A percentile compares a stretch with the other conserved stretches of the same genome.
These are phyloP conservation scores for Passalora sequoiae DNA, from an alignment of 2,329 filamentous ascomycete genomes.

Conservation along the genomic window DNA sequence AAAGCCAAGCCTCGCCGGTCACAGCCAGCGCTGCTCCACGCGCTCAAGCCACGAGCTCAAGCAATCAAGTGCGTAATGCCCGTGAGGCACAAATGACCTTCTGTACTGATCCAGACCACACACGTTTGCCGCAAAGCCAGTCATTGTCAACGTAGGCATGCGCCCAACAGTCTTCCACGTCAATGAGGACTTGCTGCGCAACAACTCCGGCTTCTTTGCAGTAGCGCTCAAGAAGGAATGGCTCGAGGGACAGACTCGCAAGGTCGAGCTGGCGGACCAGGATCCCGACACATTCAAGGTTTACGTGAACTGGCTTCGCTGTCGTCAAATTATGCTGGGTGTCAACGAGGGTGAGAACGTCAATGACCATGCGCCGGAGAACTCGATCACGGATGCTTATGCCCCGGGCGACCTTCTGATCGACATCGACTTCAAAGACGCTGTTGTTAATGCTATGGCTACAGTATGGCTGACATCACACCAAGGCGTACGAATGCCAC, in stretches of 20 bases:
- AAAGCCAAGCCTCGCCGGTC: too few relatives aligned
- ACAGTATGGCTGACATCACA: not conserved
- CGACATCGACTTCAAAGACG: conserved; percentile 14
- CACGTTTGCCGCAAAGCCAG: not conserved
- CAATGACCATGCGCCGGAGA: not conserved
- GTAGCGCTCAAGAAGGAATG: conserved; percentile 14
- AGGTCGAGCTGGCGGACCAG: conserved; percentile 12
- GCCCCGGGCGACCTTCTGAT: conserved; percentile 10
- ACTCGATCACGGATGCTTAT: conserved; percentile 1
- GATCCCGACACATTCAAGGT: conserved; percentile 12
- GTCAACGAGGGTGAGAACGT: not conserved
- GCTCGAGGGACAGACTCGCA: conserved; percentile 9
- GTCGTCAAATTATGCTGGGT: conserved; percentile 1
- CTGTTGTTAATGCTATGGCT: conserved; percentile 21
- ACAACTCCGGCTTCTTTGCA: conserved; percentile 9
- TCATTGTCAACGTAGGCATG: conserved; percentile 11
- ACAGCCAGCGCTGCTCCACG: not conserved
- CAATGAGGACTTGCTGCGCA: not conserved
- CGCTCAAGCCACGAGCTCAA: not conserved
- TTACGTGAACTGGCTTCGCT: conserved; percentile 23
- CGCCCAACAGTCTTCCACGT: conserved; percentile 6
- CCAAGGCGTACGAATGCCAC: not conserved
- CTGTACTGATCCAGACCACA: not conserved
- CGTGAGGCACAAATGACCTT: not conserved
- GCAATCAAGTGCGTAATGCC: not conserved